Percentiles rank a stretch among this genome's conserved stretches.
phyloP scores from a whole-genome alignment of 148 eudicot genomes.

The Spergularia marina region DNA sequence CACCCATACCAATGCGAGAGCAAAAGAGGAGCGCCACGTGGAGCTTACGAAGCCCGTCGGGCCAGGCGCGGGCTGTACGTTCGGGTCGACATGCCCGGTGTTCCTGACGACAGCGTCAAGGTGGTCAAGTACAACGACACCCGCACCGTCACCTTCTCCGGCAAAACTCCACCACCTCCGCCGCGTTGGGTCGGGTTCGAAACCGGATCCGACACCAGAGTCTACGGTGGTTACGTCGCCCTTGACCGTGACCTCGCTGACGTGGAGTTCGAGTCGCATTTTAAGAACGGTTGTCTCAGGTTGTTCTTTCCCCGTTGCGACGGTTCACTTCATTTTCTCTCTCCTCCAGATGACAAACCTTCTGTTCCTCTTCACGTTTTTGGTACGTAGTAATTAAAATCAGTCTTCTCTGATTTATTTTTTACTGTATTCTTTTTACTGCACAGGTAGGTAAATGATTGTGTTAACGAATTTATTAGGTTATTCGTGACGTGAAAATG shows the following conservation, averaged over 20 bases:
- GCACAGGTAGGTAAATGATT: too few relatives aligned
- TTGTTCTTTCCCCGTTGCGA: conserved; percentile 12
- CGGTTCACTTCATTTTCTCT: conserved; percentile 19
- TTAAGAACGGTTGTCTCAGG: conserved; percentile 11
- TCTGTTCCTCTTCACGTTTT: not conserved
- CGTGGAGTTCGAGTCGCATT: not conserved
- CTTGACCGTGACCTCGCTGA: conserved; percentile 4
- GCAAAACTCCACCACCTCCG: not conserved
- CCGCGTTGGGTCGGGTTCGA: not conserved
- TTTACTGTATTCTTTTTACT: not conserved
- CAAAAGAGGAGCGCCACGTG: not conserved
- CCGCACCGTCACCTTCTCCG: not conserved
- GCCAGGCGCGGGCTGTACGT: not conserved
- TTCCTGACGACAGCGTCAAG: conserved; percentile 2
- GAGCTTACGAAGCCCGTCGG: conserved; percentile 1
- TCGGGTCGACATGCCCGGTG: conserved; percentile 13
- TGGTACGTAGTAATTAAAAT: too few relatives aligned
- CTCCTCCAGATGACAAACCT: not conserved
- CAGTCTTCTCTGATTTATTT: not conserved
- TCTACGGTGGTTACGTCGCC: conserved; percentile 16
- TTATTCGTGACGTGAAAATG: too few relatives aligned
- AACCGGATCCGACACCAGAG: not conserved
- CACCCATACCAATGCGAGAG: not conserved
- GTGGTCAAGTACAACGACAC: conserved; percentile 1
- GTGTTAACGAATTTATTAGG: too few relatives aligned